phyloP scores from a whole-genome alignment of 2,329 filamentous ascomycete species.

The Hypoxylon sp. region DNA sequence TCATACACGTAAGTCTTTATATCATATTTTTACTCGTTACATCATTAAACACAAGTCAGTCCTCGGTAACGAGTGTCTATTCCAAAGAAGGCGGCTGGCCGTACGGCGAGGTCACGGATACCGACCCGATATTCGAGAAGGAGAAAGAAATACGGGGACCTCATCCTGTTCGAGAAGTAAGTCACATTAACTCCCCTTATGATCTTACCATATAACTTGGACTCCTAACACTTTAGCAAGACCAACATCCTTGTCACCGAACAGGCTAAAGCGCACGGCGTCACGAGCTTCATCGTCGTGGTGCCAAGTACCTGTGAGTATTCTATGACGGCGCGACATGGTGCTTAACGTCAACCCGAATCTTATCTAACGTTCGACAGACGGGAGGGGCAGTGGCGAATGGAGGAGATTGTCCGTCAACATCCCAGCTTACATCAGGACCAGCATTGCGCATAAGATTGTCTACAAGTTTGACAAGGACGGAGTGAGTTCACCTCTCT shows the following conservation, averaged over 20 bases:
- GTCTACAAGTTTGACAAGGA: slow-evolving; percentile 56
- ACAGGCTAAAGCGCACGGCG: slow-evolving; percentile 49
- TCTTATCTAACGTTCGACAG: slow-evolving; percentile 42
- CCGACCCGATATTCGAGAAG: slow-evolving; percentile 51
- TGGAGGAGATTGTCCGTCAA: slow-evolving; percentile 56
- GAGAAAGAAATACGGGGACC: slow-evolving; percentile 51
- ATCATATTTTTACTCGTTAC: neutral
- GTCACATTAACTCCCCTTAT: neutral
- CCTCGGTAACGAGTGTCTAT: slow-evolving; percentile 51
- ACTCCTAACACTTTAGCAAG: slow-evolving; percentile 39
- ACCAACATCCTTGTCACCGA: slow-evolving; percentile 53
- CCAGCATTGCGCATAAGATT: slow-evolving; percentile 50
- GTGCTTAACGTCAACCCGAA: neutral
- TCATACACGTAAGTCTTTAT: slow-evolving; percentile 54
- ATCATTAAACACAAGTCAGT: slow-evolving; percentile 38
- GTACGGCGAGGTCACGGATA: slow-evolving; percentile 53
- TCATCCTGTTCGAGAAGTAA: slow-evolving; percentile 53
- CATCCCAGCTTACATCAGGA: slow-evolving; percentile 53
- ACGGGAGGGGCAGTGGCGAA: slow-evolving; percentile 55
- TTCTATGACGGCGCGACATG: too few species aligned
- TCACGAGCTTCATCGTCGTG: slow-evolving; percentile 52
- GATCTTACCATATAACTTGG: neutral
- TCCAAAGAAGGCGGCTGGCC: slow-evolving; percentile 54
- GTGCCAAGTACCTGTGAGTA: slow-evolving; percentile 53
- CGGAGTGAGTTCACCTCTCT: slow-evolving; percentile 47